Conservation (phyloP, 2,329 filamentous ascomycete species). For the Sordariomycetes sp. region DNA sequence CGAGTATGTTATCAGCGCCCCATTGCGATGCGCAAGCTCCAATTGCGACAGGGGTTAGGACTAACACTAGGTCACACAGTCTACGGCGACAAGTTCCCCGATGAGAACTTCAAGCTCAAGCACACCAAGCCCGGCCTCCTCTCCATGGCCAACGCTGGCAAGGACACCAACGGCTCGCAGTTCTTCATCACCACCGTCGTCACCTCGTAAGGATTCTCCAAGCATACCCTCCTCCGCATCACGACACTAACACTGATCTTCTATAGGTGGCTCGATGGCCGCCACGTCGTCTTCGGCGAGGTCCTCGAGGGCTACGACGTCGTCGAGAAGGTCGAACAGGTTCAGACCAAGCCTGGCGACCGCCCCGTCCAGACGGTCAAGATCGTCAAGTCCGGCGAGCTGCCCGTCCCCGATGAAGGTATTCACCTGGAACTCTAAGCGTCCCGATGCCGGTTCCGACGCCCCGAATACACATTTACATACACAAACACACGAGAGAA, state of each 20-base stretch:
- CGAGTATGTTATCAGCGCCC: constrained; percentile 42
- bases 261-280: constrained; percentile 64
- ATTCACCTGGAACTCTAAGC: constrained; percentile 76
- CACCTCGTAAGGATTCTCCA: constrained; percentile 46
- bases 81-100: constrained; percentile 71
- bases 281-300: constrained; percentile 81
- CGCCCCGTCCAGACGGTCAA: constrained; percentile 57
- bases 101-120: constrained; percentile 94
- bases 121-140: constrained; percentile 75
- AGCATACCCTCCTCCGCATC: neutral
- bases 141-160: constrained; percentile 76
- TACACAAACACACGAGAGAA: neutral
- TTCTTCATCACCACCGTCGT: constrained; percentile 84
- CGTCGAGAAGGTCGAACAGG: constrained; percentile 65
- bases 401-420: constrained; percentile 80
- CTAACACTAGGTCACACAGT: constrained; percentile 28
- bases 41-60: neutral
- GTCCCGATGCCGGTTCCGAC: neutral
- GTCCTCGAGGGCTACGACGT: constrained; percentile 77
- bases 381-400: constrained; percentile 74
- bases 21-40: neutral
- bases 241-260: neutral
- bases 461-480: neutral
- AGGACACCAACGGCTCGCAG: constrained; percentile 78
- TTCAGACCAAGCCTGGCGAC: constrained; percentile 50